Evolutionary conservation across 129 eudicot genomes (phyloP), one percentile per base, ranked within the genome.

Genomic region (sunflower (Helianthus annuus)): DNA sequence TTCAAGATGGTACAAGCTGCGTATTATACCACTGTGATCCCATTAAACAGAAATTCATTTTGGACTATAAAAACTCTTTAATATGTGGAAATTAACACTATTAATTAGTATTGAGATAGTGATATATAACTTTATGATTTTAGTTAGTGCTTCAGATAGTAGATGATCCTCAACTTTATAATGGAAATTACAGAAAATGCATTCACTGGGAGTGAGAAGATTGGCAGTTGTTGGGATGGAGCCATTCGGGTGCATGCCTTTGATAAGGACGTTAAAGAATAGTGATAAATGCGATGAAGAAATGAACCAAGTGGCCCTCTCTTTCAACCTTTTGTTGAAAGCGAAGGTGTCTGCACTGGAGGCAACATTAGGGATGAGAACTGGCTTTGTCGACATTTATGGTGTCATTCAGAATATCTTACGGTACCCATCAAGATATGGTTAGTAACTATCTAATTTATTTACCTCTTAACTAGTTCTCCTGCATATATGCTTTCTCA

Each of bases 241-340:
- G 16, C 85, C 91, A 36, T 76, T 89, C 7, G 91, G 91, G 38
- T 89, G 96, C 72, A 49, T 85, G 74, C 96, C 96, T 13, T 48
- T 85, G 17, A 78, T 83, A 29, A 81, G 70, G 75, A 79, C 83
- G 27, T 22, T 87, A 32, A 64, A 60, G 70, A 71, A 57, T 34
- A 69, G 60, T 9, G 60, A 53, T 53, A 70, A 76, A 59, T 87
- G 93, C 70, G 81, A 79, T 44, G 74, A 40, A 32, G 70, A 55
- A 16, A 66, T 81, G 70, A 87, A 87, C 85, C 72, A 79, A 72
- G 85, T 87, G 81, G 89, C 93, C 8, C 66, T 68, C 34, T 83
- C 88, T 19, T 88, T 75, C 82, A 88, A 81, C 62, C 0, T 45
- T 42, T 81, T 73, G 64, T 34, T 85, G 29, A 73, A 85, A 44